These are phyloP conservation scores for Luvunga scandens DNA, from an alignment of 345 rosid species.

Conservation along the genomic window DNA sequence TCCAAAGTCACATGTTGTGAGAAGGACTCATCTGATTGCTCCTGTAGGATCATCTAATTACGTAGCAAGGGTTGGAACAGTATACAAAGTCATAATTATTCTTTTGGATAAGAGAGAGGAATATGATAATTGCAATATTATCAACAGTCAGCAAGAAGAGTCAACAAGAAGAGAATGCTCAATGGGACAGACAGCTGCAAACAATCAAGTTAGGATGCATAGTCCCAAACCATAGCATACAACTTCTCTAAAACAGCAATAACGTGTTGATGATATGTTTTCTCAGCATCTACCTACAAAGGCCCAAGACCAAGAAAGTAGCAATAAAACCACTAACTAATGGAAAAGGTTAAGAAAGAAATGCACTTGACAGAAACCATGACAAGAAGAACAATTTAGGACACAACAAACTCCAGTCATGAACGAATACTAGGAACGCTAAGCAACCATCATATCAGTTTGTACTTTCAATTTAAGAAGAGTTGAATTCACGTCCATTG, in stretches of 20 bases:
- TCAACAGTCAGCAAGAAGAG: not conserved
- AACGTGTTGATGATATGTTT: slow-evolving; percentile 68
- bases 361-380: not conserved
- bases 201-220: not conserved
- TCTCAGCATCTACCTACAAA: slow-evolving; percentile 85
- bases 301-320: not conserved
- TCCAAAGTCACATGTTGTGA: slow-evolving; percentile 23
- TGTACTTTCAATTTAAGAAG: not conserved
- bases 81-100: no score
- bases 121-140: slow-evolving; percentile 1
- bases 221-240: slow-evolving; percentile 61
- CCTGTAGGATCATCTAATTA: no score
- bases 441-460: not conserved
- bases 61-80: no score
- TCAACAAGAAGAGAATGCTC: not conserved
- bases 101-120: not conserved
- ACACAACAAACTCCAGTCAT: not conserved
- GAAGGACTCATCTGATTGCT: slow-evolving; percentile 42
- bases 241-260: slow-evolving; percentile 72
- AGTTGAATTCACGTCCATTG: not conserved
- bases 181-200: not conserved
- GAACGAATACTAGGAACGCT: no score
- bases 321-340: not conserved
- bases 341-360: not conserved
- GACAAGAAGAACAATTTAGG: not conserved